Evolutionary conservation across 176 grass and related monocot genomes (phyloP), one percentile per base, ranked within the genome.

Genomic region (Avena atlantica): DNA sequence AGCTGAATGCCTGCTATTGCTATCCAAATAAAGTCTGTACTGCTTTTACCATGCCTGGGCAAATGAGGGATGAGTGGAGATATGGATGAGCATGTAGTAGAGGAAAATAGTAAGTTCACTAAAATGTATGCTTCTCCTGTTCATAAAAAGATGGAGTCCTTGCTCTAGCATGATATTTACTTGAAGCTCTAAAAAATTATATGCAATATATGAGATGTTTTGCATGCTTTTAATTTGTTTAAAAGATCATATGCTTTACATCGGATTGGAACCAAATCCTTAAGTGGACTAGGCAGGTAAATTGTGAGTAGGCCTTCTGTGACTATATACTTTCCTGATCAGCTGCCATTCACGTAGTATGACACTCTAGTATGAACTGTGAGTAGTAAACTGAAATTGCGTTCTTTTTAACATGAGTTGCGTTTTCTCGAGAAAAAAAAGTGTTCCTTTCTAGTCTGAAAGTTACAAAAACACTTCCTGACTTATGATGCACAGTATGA

Each of bases 11-110:
- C 19, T 23, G 42, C 20, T 21, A 73, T 44, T 14, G 70, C 20
- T 14, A 76, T 53, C 23, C 49, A 31, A 53, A 53, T 76, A 31
- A 76, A 76, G 24, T 53, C 14, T 76, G 73, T 76, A 76, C 73
- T 29, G 48, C 25, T 47, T 76, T 76, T 52, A 27, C 29, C 47
- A 76, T 76, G 48, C 48, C 23, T 76, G 47, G 48, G 21, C 9
- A 52, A 76, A 76, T 16, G 73, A 76, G 47, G 47, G 48, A 17
- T 76, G 47, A 74, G 23, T 25, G 21, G 5, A 50, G 48, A 74
- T 24, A 74, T 50, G 13, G 71, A 75, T 52, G 71, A 74, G 45
- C 11, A 23, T 74, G 71, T 74, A 51, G 45, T 23, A 50, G 45
- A 74, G 12, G 21, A 20, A 74, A 74, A 74, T 74, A 25, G 70